phyloP scores from a whole-genome alignment of 75 land plant species.

The Pseudotsuga menziesii region DNA sequence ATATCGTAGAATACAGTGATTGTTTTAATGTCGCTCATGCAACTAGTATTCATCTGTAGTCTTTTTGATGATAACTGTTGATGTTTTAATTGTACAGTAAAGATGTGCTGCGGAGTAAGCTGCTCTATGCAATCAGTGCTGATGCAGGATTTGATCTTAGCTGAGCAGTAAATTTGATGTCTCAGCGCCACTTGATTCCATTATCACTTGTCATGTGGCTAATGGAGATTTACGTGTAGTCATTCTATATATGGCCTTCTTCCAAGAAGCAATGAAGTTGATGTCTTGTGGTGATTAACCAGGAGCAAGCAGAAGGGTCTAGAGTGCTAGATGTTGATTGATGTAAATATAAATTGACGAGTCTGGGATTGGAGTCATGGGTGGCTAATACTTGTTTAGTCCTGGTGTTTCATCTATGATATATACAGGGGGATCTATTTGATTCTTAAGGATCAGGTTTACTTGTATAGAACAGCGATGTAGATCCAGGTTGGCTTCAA shows the following conservation, averaged over 20 bases:
- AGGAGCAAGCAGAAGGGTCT: neutral
- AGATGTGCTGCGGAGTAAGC: slow-evolving; percentile 61
- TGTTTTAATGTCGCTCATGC: neutral
- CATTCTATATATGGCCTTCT: neutral
- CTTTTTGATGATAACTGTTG: neutral
- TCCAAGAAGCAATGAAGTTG: neutral
- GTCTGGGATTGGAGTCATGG: neutral
- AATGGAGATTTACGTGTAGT: neutral
- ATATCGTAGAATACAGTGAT: neutral
- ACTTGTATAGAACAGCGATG: neutral
- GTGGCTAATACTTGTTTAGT: neutral
- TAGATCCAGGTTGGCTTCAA: neutral
- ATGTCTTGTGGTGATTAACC: neutral
- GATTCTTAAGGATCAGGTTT: neutral
- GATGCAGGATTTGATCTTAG: slow-evolving; percentile 96
- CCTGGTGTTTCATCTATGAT: neutral
- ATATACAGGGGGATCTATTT: neutral
- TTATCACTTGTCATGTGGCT: neutral
- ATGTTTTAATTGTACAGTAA: slow-evolving; percentile 48
- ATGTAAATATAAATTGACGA: neutral
- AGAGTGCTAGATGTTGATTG: slow-evolving; percentile 1
- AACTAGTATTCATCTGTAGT: neutral
- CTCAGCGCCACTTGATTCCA: neutral
- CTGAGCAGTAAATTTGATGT: slow-evolving; percentile 18
- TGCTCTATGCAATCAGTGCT: slow-evolving; percentile 86